A percentile compares a stretch with the other conserved stretches of the same genome.
These are phyloP conservation scores for Trichophaea hybrida DNA, from an alignment of 2,329 filamentous ascomycete genomes.

Conservation along the genomic window DNA sequence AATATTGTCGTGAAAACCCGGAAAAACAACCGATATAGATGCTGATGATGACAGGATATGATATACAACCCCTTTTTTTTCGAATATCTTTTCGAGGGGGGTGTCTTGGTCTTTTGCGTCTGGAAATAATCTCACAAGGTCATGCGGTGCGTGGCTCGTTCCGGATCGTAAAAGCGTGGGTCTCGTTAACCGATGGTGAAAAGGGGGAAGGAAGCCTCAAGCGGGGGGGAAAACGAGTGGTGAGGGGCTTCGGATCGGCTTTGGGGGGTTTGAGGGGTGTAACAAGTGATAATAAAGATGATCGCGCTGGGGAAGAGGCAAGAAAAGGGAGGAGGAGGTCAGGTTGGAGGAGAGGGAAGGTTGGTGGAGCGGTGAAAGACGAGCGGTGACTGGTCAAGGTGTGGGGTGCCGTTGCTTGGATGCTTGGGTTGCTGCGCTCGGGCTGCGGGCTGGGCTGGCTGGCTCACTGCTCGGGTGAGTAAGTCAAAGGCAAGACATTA, in stretches of 20 bases:
- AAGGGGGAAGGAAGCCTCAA: constrained; percentile 3
- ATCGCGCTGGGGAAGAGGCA: background rate
- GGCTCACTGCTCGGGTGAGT: background rate
- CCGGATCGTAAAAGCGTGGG: constrained; percentile 9
- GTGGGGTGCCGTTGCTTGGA: background rate
- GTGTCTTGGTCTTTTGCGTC: constrained; percentile 4
- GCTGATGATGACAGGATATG: constrained; percentile 3
- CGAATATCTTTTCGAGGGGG: background rate
- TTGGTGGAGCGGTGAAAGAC: constrained; percentile 1
- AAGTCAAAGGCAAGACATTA: background rate
- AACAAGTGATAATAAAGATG: background rate
- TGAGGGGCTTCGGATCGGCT: constrained; percentile 1
- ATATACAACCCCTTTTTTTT: constrained; percentile 3
- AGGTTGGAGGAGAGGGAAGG: background rate
- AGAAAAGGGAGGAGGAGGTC: background rate
- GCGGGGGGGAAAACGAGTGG: background rate
- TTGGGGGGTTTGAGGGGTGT: background rate
- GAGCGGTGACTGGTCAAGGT: constrained; percentile 3
- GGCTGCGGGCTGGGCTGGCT: background rate
- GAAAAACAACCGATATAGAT: constrained; percentile 10
- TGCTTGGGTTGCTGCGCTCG: background rate
- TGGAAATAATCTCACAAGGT: constrained; percentile 9
- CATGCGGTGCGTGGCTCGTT: constrained; percentile 9
- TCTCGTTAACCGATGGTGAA: constrained; percentile 8
- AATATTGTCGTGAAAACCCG: constrained; percentile 4